These are phyloP conservation scores for Pleurotus giganteus DNA, from an alignment of 768 basidiomycete species.

Conservation along the genomic window DNA sequence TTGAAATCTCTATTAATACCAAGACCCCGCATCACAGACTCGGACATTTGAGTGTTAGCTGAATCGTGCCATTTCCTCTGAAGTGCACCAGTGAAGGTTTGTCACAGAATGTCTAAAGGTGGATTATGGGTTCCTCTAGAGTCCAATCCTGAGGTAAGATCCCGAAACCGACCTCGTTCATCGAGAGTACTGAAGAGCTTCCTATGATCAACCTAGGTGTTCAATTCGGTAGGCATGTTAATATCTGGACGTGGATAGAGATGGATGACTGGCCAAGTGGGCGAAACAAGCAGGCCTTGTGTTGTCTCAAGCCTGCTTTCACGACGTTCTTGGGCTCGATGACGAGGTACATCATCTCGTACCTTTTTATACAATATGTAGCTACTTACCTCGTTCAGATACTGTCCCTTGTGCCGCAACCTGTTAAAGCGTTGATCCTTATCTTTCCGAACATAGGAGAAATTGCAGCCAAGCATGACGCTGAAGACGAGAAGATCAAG, in stretches of 20 bases:
- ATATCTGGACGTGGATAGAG: background rate
- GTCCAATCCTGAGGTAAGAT: background rate
- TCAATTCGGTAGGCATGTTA: constrained; percentile 39
- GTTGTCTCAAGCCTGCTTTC: constrained; percentile 47
- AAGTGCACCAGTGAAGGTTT: too few relatives aligned
- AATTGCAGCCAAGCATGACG: constrained; percentile 44
- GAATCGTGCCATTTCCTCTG: too few relatives aligned
- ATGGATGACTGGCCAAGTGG: constrained; percentile 44
- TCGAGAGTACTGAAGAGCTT: too few relatives aligned
- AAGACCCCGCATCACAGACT: too few relatives aligned
- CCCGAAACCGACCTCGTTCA: background rate
- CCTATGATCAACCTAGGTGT: constrained; percentile 34
- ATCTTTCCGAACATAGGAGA: constrained; percentile 73
- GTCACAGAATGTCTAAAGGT: background rate
- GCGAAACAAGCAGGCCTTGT: constrained; percentile 65
- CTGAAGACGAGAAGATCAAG: constrained; percentile 59
- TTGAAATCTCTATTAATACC: too few relatives aligned
- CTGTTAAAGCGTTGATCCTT: constrained; percentile 81
- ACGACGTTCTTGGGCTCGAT: constrained; percentile 77
- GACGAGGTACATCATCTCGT: constrained; percentile 43
- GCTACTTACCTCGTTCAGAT: constrained; percentile 39
- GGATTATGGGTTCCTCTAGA: background rate
- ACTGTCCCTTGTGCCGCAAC: constrained; percentile 64
- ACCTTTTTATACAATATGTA: too few relatives aligned
- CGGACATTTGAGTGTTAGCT: background rate